A percentile compares a stretch with the other conserved stretches of the same genome.
These are phyloP conservation scores for Andrographis paniculata DNA, from an alignment of 305 asterid genomes.

Conservation along the genomic window DNA sequence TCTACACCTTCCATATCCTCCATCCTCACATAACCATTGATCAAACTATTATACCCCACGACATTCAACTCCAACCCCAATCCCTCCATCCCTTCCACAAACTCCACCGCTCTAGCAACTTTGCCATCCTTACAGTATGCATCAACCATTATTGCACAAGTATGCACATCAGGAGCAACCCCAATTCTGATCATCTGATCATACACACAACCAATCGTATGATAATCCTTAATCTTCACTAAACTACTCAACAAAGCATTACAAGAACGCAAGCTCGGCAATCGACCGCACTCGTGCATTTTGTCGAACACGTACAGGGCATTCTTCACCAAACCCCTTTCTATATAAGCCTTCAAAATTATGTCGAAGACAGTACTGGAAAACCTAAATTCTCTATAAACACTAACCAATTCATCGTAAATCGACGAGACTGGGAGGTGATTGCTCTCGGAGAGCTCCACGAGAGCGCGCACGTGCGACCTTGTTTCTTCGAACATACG, in stretches of 20 bases:
- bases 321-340: constrained; percentile 50
- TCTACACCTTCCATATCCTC: constrained; percentile 53
- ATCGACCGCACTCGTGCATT: constrained; percentile 64
- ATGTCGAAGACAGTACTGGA: constrained; percentile 75
- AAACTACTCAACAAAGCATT: constrained; percentile 70
- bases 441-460: constrained; percentile 34
- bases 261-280: constrained; percentile 72
- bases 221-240: constrained; percentile 41
- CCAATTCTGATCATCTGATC: constrained; percentile 67
- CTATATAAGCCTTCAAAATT: constrained; percentile 42
- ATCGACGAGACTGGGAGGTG: constrained; percentile 25
- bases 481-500: constrained; percentile 62
- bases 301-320: constrained; percentile 81
- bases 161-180: constrained; percentile 60
- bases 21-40: constrained; percentile 60
- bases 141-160: constrained; percentile 67
- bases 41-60: constrained; percentile 65
- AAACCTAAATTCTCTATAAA: constrained; percentile 54
- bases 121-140: constrained; percentile 69
- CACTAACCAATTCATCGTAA: constrained; percentile 41
- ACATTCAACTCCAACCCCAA: constrained; percentile 53
- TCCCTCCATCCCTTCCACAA: constrained; percentile 52
- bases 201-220: constrained; percentile 44
- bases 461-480: constrained; percentile 32
- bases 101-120: constrained; percentile 45